These are phyloP conservation scores for Podosphaera xanthii DNA, from an alignment of 2,329 filamentous ascomycete genomes.

Conservation along the genomic window DNA sequence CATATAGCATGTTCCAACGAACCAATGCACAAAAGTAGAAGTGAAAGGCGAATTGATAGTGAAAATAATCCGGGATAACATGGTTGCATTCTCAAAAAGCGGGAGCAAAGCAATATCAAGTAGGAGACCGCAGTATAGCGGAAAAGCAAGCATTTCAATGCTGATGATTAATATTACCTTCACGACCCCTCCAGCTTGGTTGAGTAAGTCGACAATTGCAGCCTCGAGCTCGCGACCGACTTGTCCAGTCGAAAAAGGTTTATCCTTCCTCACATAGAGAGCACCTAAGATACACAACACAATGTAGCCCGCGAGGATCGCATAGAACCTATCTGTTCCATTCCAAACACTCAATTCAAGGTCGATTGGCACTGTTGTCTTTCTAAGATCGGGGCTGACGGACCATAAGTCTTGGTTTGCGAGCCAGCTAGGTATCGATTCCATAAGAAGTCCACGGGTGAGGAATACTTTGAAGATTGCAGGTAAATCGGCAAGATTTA, in stretches of 20 bases:
- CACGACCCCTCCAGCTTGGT: conserved; percentile 87
- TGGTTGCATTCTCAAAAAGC: conserved; percentile 60
- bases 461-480: conserved; percentile 3
- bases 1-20: conserved; percentile 97
- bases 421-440: conserved; percentile 17
- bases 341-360: conserved; percentile 44
- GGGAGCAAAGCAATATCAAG: conserved; percentile 76
- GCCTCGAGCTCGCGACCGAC: conserved; percentile 46
- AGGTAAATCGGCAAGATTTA: conserved; percentile 6
- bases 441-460: conserved; percentile 7
- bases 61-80: conserved; percentile 58
- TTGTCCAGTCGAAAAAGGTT: conserved; percentile 37
- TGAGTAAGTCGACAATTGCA: conserved; percentile 56
- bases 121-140: conserved; percentile 79
- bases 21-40: conserved; percentile 95
- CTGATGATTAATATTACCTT: conserved; percentile 97
- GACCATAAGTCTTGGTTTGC: conserved; percentile 32
- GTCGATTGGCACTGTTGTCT: conserved; percentile 20
- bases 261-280: conserved; percentile 55
- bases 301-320: conserved; percentile 60
- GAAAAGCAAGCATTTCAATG: conserved; percentile 96
- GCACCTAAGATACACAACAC: conserved; percentile 53
- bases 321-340: conserved; percentile 38
- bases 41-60: conserved; percentile 61
- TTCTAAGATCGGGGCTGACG: conserved; percentile 27